Evolutionary conservation across 257 asterid genomes (phyloP).

Genomic region (Plantago ovata): DNA sequence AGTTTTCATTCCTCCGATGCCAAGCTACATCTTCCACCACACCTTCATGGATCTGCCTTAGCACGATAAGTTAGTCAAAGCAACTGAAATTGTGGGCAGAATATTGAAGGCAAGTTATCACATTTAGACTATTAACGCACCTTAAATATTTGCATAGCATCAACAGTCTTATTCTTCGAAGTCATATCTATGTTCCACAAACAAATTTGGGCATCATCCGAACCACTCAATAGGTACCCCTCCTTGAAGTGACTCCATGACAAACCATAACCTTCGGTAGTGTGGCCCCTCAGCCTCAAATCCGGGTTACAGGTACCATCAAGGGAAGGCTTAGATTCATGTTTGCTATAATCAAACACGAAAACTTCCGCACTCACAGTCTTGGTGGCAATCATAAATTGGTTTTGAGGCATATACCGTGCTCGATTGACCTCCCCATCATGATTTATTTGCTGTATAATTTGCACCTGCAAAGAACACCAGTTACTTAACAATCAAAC

Average conservation of each 20-base stretch:
- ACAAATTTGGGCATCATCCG: slow-evolving; percentile 94
- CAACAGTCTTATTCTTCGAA: slow-evolving; percentile 75
- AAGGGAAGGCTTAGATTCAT: slow-evolving; percentile 88
- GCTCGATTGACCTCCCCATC: slow-evolving; percentile 98
- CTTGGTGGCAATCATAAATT: slow-evolving; percentile 82
- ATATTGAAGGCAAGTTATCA: too few relatives aligned
- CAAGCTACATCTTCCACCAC: slow-evolving; percentile 98
- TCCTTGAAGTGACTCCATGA: slow-evolving; percentile 91
- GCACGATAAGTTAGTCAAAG: slow-evolving; percentile 10
- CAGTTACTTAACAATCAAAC: neutral
- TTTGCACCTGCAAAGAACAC: slow-evolving; percentile 63
- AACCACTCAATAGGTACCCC: slow-evolving; percentile 90
- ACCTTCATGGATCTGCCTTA: slow-evolving; percentile 76
- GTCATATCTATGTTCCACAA: slow-evolving; percentile 88
- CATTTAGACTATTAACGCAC: slow-evolving; percentile 24
- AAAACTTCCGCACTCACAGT: slow-evolving; percentile 90
- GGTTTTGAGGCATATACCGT: slow-evolving; percentile 92
- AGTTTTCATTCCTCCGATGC: slow-evolving; percentile 91
- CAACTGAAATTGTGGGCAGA: neutral
- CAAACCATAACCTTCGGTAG: slow-evolving; percentile 88
- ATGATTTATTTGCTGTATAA: slow-evolving; percentile 92
- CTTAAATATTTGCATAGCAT: slow-evolving; percentile 91
- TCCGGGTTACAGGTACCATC: slow-evolving; percentile 93
- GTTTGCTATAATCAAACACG: slow-evolving; percentile 89
- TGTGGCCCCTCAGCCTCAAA: slow-evolving; percentile 91